These are phyloP conservation scores for Cordyceps cicadae DNA, from an alignment of 2,329 filamentous ascomycete genomes.

Conservation along the genomic window DNA sequence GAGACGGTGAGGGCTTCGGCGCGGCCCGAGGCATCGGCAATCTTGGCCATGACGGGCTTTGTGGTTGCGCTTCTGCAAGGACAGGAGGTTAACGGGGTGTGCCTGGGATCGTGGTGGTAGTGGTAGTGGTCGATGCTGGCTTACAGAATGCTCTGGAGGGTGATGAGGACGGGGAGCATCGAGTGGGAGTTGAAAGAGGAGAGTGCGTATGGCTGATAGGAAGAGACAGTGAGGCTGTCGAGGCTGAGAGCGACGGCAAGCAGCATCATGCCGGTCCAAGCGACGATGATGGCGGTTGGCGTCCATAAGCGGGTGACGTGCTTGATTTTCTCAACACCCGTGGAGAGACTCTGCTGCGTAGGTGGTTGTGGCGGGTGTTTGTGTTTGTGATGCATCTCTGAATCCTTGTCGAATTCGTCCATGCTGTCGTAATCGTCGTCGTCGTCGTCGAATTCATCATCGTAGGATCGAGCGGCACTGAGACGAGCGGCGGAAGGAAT, in stretches of 20 bases:
- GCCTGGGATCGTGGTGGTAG: neutral
- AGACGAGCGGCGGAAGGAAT: neutral
- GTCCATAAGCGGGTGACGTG: slow-evolving; percentile 2
- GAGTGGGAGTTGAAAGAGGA: slow-evolving; percentile 6
- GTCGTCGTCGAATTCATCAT: neutral
- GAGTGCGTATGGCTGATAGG: slow-evolving; percentile 8
- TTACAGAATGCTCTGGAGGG: slow-evolving; percentile 5
- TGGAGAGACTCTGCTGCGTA: neutral
- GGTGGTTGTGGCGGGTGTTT: neutral
- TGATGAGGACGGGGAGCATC: neutral
- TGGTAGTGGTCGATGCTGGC: neutral
- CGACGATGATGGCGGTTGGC: neutral
- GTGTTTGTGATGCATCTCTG: neutral
- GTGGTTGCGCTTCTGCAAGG: neutral
- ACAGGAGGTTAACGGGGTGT: neutral
- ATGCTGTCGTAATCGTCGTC: neutral
- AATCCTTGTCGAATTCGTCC: neutral
- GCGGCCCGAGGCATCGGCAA: slow-evolving; percentile 54
- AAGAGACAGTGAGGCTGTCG: neutral
- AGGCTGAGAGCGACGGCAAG: slow-evolving; percentile 1
- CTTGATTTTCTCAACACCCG: slow-evolving; percentile 7
- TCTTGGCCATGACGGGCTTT: slow-evolving; percentile 41
- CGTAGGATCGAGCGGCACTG: neutral
- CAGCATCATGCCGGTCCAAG: slow-evolving; percentile 8
- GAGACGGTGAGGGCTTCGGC: slow-evolving; percentile 49